Evolutionary conservation across 345 rosid genomes (phyloP).

Genomic region (Hypericum perforatum): DNA sequence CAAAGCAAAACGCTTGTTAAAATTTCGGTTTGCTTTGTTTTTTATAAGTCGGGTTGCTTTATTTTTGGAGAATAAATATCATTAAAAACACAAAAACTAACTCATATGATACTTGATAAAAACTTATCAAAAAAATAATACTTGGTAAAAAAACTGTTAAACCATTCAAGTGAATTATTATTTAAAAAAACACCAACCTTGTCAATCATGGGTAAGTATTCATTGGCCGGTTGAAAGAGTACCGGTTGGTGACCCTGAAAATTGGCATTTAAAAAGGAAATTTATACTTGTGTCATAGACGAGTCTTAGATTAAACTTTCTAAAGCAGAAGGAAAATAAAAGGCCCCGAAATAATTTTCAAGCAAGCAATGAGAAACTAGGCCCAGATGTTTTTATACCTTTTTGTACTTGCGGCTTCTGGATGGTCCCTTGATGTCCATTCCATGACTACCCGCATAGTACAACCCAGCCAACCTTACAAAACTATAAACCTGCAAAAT

Average conservation of each 20-base stretch:
- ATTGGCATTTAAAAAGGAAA: background rate
- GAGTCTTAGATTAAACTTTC: background rate
- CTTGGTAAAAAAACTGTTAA: too few relatives aligned
- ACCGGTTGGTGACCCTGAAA: constrained; percentile 42
- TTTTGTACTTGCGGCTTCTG: constrained; percentile 38
- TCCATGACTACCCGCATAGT: constrained; percentile 99
- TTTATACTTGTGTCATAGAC: background rate
- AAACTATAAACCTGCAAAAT: constrained; percentile 58
- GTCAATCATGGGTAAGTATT: constrained; percentile 71
- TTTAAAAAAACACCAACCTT: constrained; percentile 35
- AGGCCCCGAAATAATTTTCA: too few relatives aligned
- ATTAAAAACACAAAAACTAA: background rate
- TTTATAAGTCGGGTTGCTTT: too few relatives aligned
- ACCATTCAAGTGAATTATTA: too few relatives aligned
- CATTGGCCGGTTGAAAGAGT: constrained; percentile 73
- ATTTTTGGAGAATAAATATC: background rate
- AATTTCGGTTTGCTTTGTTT: background rate
- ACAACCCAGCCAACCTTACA: constrained; percentile 71
- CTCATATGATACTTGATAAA: too few relatives aligned
- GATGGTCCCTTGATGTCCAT: constrained; percentile 98
- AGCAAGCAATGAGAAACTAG: too few relatives aligned
- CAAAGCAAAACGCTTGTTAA: background rate
- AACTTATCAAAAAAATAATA: too few relatives aligned
- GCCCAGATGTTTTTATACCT: constrained; percentile 24
- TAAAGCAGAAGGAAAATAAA: background rate